phyloP scores from a whole-genome alignment of 1,139 yeast species.

The Fermentozyma sake region DNA sequence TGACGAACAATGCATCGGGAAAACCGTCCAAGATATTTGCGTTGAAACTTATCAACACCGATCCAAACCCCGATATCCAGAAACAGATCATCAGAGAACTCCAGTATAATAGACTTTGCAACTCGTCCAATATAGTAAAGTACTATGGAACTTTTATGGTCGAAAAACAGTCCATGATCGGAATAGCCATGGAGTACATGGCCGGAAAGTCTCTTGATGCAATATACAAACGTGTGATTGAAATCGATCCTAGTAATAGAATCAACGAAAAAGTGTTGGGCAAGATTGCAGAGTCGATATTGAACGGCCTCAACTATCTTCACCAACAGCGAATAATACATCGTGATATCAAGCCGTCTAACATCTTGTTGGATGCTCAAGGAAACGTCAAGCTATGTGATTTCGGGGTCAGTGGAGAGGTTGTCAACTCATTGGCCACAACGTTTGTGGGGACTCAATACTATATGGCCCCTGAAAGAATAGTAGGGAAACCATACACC shows the following conservation, averaged over 20 bases:
- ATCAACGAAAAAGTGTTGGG: slow-evolving; percentile 92
- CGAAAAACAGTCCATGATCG: slow-evolving; percentile 70
- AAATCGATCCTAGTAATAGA: slow-evolving; percentile 68
- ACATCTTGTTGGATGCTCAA: slow-evolving; percentile 64
- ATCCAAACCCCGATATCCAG: slow-evolving; percentile 80
- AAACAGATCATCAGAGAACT: slow-evolving; percentile 82
- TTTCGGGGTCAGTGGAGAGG: slow-evolving; percentile 98
- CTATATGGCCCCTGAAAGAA: slow-evolving; percentile 98
- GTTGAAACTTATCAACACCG: slow-evolving; percentile 69
- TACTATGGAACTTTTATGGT: slow-evolving; percentile 90
- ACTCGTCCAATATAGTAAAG: slow-evolving; percentile 79
- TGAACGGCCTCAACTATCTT: slow-evolving; percentile 78
- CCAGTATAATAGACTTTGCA: slow-evolving; percentile 79
- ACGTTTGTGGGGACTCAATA: slow-evolving; percentile 96
- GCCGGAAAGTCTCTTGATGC: slow-evolving; percentile 90
- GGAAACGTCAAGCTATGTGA: slow-evolving; percentile 94
- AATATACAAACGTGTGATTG: slow-evolving; percentile 62
- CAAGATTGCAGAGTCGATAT: slow-evolving; percentile 78
- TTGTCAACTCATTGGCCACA: slow-evolving; percentile 88
- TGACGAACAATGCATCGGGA: slow-evolving; percentile 23
- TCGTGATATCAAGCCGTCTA: slow-evolving; percentile 91
- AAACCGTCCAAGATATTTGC: slow-evolving; percentile 67
- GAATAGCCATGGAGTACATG: slow-evolving; percentile 95
- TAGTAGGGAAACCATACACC: slow-evolving; percentile 90
- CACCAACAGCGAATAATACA: slow-evolving; percentile 88